A percentile compares a stretch with the other conserved stretches of the same genome.
These are phyloP conservation scores for Mycena kentingensis DNA, from an alignment of 768 basidiomycete species.

Conservation along the genomic window DNA sequence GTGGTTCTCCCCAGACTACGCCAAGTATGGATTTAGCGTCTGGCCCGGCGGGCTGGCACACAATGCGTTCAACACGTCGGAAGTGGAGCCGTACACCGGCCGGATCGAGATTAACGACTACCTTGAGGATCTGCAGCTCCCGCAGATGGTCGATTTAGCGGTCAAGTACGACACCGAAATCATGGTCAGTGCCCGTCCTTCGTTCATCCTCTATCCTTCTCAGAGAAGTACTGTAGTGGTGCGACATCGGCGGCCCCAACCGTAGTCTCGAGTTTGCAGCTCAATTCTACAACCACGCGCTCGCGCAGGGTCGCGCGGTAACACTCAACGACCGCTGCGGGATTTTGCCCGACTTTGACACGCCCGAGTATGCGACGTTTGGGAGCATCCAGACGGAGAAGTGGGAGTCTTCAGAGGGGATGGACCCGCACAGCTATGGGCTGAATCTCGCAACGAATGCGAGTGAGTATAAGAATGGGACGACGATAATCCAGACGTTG, in stretches of 20 bases:
- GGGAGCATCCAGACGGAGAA: conserved; percentile 45
- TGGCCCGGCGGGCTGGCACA: conserved; percentile 60
- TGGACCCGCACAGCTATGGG: conserved; percentile 57
- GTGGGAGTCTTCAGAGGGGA: conserved; percentile 64
- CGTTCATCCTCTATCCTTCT: conserved; percentile 3
- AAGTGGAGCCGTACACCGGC: conserved; percentile 58
- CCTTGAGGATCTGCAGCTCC: conserved; percentile 50
- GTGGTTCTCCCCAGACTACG: conserved; percentile 60
- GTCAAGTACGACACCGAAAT: conserved; percentile 53
- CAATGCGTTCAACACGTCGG: conserved; percentile 47
- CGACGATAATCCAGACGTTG: conserved; percentile 50
- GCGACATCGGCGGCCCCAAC: conserved; percentile 57
- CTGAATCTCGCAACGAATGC: conserved; percentile 44
- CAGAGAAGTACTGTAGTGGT: conserved; percentile 43
- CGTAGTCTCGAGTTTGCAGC: conserved; percentile 47
- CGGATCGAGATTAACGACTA: conserved; percentile 52
- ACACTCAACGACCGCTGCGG: conserved; percentile 49
- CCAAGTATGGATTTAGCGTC: conserved; percentile 47
- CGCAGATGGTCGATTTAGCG: conserved; percentile 53
- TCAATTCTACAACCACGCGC: conserved; percentile 46
- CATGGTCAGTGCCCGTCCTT: conserved; percentile 40
- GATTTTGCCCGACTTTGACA: conserved; percentile 53
- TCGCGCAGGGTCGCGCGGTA: conserved; percentile 44
- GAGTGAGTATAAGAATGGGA: conserved; percentile 49
- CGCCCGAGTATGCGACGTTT: conserved; percentile 55